Conservation (phyloP, 208 protist species). For the Trypanosoma scelopori region DNA sequence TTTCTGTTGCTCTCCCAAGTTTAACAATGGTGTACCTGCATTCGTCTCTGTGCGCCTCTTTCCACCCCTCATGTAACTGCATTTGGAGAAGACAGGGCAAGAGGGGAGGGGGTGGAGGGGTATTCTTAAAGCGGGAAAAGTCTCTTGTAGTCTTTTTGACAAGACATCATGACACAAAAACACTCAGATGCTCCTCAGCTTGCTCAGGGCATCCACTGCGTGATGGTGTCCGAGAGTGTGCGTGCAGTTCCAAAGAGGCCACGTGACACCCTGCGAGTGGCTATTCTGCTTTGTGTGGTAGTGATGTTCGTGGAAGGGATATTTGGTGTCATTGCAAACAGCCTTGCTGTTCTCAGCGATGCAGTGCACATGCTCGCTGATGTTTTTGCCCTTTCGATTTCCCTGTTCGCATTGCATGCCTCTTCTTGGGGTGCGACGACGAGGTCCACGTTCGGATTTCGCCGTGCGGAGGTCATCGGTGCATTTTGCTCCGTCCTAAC, state of each 20-base stretch:
- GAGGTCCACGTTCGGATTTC: constrained; percentile 39
- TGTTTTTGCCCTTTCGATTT: constrained; percentile 44
- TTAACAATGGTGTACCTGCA: too few species aligned
- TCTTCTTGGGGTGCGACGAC: constrained; percentile 23
- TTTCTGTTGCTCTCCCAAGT: too few species aligned
- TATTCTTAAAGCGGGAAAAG: too few species aligned
- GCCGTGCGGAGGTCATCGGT: constrained; percentile 52
- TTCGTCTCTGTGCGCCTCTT: too few species aligned
- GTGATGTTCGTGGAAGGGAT: constrained; percentile 54
- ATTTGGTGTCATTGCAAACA: constrained; percentile 39
- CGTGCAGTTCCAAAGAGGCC: neutral
- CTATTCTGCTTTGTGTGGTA: constrained; percentile 26
- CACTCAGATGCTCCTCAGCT: neutral
- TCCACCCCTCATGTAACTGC: too few species aligned
- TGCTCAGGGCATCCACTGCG: neutral
- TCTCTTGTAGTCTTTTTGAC: neutral
- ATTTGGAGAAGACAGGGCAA: too few species aligned
- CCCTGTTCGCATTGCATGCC: constrained; percentile 35
- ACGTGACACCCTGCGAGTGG: neutral
- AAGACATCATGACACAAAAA: neutral
- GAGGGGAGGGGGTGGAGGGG: too few species aligned
- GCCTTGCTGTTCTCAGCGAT: constrained; percentile 52
- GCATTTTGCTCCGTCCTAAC: constrained; percentile 44
- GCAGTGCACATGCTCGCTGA: constrained; percentile 53
- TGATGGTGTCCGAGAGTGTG: neutral